Percentiles rank a stretch among this genome's conserved stretches.
phyloP scores from a whole-genome alignment of 2,329 filamentous ascomycete genomes.

The Claviceps sp. region DNA sequence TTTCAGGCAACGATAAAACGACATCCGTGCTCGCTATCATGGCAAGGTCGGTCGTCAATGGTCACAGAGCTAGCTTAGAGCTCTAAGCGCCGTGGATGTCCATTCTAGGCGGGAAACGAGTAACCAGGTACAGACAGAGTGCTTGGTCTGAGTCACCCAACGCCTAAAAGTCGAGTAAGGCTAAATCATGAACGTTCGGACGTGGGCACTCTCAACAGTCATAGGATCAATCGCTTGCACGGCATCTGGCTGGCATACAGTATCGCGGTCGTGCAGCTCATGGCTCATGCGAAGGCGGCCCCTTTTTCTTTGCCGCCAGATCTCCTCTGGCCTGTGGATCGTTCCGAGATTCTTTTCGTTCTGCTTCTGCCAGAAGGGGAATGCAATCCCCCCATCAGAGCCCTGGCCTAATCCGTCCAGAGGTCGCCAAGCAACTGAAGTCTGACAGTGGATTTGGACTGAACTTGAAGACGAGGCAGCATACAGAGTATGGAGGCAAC shows the following conservation, averaged over 20 bases:
- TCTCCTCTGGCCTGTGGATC: neutral
- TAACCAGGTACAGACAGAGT: neutral
- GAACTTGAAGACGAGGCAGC: neutral
- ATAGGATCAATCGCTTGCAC: constrained; percentile 12
- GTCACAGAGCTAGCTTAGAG: constrained; percentile 6
- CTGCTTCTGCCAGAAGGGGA: neutral
- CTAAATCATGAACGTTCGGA: neutral
- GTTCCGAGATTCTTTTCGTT: neutral
- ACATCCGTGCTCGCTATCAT: neutral
- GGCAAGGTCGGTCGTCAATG: neutral
- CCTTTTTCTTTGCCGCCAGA: neutral
- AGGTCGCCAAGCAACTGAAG: neutral
- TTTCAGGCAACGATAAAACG: neutral
- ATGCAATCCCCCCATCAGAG: neutral
- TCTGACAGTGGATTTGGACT: too few species aligned
- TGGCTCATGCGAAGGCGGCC: constrained; percentile 7
- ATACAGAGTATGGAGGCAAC: neutral
- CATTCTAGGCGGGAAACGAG: neutral
- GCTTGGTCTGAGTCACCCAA: neutral
- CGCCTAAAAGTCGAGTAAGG: neutral
- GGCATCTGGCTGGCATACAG: constrained; percentile 8
- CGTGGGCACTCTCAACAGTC: neutral
- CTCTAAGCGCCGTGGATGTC: constrained; percentile 6
- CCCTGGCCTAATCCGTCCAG: neutral
- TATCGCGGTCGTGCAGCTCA: constrained; percentile 7